Conservation (phyloP, 176 grass and related monocot genomes). For the Saccharum officinarum region DNA sequence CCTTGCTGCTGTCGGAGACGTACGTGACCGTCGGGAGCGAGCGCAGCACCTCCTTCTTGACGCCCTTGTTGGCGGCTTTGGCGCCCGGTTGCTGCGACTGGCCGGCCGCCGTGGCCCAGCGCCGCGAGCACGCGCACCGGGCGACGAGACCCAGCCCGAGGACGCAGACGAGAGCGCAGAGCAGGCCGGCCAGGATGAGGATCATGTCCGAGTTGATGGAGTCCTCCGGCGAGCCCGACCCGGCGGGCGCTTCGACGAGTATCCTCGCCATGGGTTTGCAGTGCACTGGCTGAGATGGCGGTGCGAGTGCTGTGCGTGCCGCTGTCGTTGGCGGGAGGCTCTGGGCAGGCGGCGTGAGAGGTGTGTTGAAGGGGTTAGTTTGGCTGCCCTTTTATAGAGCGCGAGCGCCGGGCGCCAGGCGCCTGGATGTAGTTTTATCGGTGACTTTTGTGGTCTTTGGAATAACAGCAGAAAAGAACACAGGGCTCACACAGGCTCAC, state of each 20-base stretch:
- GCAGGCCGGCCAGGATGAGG: constrained; percentile 56
- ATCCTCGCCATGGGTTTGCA: constrained; percentile 42
- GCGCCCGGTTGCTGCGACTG: background rate
- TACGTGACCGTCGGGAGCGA: constrained; percentile 47
- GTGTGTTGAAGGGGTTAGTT: constrained; percentile 24
- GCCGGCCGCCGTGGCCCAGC: background rate
- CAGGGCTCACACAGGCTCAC: background rate
- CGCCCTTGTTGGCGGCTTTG: constrained; percentile 31
- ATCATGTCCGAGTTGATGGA: constrained; percentile 51
- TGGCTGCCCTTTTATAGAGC: constrained; percentile 38
- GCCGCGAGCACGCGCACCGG: constrained; percentile 53
- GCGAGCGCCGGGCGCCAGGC: background rate
- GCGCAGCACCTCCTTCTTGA: constrained; percentile 66
- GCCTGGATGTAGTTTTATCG: background rate
- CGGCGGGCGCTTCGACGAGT: constrained; percentile 32
- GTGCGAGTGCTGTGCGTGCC: background rate
- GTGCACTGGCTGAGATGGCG: background rate
- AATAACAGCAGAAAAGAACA: no score
- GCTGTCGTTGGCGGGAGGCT: background rate
- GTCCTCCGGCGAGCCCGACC: background rate
- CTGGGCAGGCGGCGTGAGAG: constrained; percentile 16
- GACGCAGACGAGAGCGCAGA: constrained; percentile 63
- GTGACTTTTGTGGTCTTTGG: constrained; percentile 36
- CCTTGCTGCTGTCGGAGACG: constrained; percentile 27
- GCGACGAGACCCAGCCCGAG: constrained; percentile 66